These are phyloP conservation scores for Penicillium chermesinum DNA, from an alignment of 495 filamentous ascomycete genomes.

Conservation along the genomic window DNA sequence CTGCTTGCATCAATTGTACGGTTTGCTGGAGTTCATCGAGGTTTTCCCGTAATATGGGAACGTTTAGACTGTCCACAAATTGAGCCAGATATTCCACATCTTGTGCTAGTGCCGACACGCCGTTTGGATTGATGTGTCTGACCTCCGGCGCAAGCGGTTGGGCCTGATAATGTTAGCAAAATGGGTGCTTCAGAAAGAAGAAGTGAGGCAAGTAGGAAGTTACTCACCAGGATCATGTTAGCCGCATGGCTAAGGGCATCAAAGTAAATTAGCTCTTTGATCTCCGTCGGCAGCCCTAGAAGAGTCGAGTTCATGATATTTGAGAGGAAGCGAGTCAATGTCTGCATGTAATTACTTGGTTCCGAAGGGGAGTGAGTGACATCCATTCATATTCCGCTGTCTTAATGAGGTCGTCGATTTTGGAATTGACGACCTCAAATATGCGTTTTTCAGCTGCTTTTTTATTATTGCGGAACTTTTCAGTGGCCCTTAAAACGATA, in stretches of 20 bases:
- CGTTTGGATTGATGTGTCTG: constrained; percentile 79
- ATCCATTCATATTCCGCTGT: constrained; percentile 97
- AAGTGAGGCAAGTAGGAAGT: background rate
- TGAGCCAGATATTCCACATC: constrained; percentile 77
- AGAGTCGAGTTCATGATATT: constrained; percentile 96
- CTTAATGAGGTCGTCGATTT: constrained; percentile 96
- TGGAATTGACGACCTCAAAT: constrained; percentile 96
- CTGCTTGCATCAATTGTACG: constrained; percentile 74
- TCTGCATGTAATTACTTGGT: constrained; percentile 89
- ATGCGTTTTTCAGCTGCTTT: constrained; percentile 96
- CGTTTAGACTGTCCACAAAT: constrained; percentile 79
- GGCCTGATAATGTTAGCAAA: constrained; percentile 43
- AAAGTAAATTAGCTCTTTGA: constrained; percentile 97
- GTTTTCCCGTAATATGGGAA: constrained; percentile 75
- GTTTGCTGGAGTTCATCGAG: constrained; percentile 93
- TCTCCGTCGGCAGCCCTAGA: constrained; percentile 83
- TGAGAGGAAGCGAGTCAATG: constrained; percentile 83
- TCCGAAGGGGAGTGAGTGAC: constrained; percentile 57
- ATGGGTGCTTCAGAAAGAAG: background rate
- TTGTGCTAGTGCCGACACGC: constrained; percentile 69
- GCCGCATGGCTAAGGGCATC: constrained; percentile 90
- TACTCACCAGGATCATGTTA: constrained; percentile 70
- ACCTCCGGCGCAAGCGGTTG: constrained; percentile 77
- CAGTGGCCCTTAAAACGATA: constrained; percentile 72
- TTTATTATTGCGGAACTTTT: constrained; percentile 81